A percentile compares a stretch with the other conserved stretches of the same genome.
phyloP scores from a whole-genome alignment of 345 rosid genomes.

The Aurinia saxatilis region DNA sequence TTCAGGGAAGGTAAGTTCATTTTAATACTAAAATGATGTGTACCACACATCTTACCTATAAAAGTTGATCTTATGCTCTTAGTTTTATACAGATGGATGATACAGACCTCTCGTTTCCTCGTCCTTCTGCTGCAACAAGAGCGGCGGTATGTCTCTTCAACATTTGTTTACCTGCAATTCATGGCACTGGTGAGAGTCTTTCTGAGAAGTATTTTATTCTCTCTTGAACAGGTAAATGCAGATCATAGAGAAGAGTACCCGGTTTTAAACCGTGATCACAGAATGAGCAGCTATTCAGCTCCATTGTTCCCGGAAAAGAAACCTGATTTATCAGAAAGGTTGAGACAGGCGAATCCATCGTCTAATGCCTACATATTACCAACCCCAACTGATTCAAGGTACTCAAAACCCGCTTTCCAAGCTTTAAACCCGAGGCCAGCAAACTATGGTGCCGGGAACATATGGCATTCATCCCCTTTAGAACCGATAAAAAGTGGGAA shows the following conservation, averaged over 20 bases:
- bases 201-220: neutral
- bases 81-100: conserved; percentile 59
- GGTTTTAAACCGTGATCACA: conserved; percentile 36
- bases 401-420: conserved; percentile 31
- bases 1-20: conserved; percentile 58
- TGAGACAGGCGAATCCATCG: conserved; percentile 47
- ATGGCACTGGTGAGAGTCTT: neutral
- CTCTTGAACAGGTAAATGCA: conserved; percentile 38
- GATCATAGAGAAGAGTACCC: conserved; percentile 48
- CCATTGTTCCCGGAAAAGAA: conserved; percentile 77
- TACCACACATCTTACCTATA: neutral
- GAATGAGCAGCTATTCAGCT: conserved; percentile 69
- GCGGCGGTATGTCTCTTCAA: conserved; percentile 39
- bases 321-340: conserved; percentile 50
- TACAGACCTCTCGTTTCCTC: conserved; percentile 41
- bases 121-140: conserved; percentile 33
- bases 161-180: neutral
- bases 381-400: conserved; percentile 57
- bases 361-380: conserved; percentile 71
- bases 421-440: conserved; percentile 37
- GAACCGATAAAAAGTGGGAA: conserved; percentile 65
- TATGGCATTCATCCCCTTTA: conserved; percentile 84
- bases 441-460: conserved; percentile 33
- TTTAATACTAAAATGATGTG: neutral
- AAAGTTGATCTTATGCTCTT: neutral